These are phyloP conservation scores for Cryptococcus sp. DNA, from an alignment of 1,284 basidiomycete species.

Conservation along the genomic window DNA sequence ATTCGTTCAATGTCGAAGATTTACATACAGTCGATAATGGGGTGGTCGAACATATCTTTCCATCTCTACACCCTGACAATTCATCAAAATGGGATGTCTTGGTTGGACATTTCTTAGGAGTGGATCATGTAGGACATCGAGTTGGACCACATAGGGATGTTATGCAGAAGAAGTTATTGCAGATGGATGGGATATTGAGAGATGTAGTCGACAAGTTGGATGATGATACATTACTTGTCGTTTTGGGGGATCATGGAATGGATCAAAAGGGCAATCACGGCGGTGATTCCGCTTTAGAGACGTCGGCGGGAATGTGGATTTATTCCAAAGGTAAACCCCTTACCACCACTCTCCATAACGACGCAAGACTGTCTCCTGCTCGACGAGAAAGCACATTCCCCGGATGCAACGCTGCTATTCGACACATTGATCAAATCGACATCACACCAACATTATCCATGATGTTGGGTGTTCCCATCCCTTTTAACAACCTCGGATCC, in stretches of 20 bases:
- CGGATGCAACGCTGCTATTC: conserved; percentile 55
- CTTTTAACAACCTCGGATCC: conserved; percentile 89
- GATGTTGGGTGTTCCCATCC: conserved; percentile 88
- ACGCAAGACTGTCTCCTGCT: background rate
- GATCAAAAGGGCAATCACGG: conserved; percentile 92
- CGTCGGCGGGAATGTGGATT: conserved; percentile 82
- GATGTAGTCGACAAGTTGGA: conserved; percentile 63
- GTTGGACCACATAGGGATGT: conserved; percentile 82
- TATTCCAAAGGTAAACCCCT: conserved; percentile 60
- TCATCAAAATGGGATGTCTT: conserved; percentile 66
- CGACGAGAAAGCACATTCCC: conserved; percentile 56
- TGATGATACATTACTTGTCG: conserved; percentile 80
- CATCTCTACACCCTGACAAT: conserved; percentile 59
- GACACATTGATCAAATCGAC: conserved; percentile 88
- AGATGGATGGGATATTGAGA: conserved; percentile 78
- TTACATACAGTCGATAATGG: conserved; percentile 92
- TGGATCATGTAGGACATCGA: conserved; percentile 94
- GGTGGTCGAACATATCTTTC: conserved; percentile 76
- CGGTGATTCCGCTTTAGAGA: conserved; percentile 82
- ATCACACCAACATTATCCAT: conserved; percentile 84
- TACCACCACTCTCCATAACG: conserved; percentile 16
- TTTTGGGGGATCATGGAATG: conserved; percentile 98
- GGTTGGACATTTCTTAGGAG: conserved; percentile 92
- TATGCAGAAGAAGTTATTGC: conserved; percentile 77
- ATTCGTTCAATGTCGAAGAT: conserved; percentile 99